A percentile compares a stretch with the other conserved stretches of the same genome.
Evolutionary conservation across 1,284 basidiomycete genomes (phyloP).

Genomic region (Moniliophthora roreri): DNA sequence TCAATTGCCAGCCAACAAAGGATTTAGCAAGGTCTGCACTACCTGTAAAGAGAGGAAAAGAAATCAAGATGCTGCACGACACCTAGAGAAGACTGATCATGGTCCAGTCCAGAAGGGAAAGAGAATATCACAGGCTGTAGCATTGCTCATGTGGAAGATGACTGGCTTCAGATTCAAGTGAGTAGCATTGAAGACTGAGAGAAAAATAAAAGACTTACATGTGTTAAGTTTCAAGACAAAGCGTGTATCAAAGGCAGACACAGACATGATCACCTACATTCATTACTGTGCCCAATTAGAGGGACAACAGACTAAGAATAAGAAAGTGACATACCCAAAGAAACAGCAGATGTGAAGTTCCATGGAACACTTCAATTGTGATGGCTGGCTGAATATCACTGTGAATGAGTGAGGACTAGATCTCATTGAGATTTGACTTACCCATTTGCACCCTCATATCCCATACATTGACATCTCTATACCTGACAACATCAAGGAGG

Average conservation of each 20-base stretch:
- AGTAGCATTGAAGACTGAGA: background rate
- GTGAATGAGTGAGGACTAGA: background rate
- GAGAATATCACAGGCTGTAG: slow-evolving; percentile 1
- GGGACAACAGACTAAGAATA: slow-evolving; percentile 10
- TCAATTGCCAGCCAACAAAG: too few species aligned
- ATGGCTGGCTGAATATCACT: slow-evolving; percentile 12
- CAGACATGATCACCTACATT: slow-evolving; percentile 1
- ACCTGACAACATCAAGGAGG: background rate
- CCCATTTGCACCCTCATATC: slow-evolving; percentile 9
- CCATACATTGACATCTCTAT: slow-evolving; percentile 13
- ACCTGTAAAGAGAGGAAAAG: too few species aligned
- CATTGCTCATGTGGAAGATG: background rate
- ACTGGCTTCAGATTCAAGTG: slow-evolving; percentile 10
- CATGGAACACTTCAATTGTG: slow-evolving; percentile 14
- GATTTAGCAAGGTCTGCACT: too few species aligned
- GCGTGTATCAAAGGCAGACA: background rate
- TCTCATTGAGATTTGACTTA: slow-evolving; percentile 7
- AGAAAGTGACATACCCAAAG: background rate
- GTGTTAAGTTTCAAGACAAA: background rate
- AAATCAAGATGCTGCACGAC: too few species aligned
- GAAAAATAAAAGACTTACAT: too few species aligned
- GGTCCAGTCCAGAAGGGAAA: background rate
- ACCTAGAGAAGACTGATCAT: background rate
- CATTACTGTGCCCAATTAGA: slow-evolving; percentile 15
- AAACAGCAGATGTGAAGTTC: slow-evolving; percentile 11